phyloP scores from a whole-genome alignment of 129 eudicot species.

The Scalesia atractyloides region DNA sequence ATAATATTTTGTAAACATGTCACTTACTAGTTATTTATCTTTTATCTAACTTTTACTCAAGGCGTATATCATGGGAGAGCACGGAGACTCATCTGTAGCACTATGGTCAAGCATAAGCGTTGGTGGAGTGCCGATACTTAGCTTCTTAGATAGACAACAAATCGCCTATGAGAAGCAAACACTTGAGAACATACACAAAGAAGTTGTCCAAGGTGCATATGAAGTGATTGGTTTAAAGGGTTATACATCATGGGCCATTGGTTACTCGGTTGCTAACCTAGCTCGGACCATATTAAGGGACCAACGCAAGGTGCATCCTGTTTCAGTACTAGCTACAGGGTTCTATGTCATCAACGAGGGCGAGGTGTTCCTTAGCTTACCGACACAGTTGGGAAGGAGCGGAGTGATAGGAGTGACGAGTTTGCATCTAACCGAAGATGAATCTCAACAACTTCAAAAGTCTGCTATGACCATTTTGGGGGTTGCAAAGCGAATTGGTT shows the following conservation, averaged over 20 bases:
- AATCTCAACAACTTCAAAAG: slow-evolving; percentile 47
- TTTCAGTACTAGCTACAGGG: slow-evolving; percentile 81
- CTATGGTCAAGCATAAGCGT: slow-evolving; percentile 96
- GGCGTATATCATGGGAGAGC: slow-evolving; percentile 97
- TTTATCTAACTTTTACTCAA: background rate
- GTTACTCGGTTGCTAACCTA: slow-evolving; percentile 84
- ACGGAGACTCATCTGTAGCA: slow-evolving; percentile 96
- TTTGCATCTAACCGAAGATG: slow-evolving; percentile 72
- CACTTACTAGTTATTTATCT: too few relatives aligned
- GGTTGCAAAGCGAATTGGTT: slow-evolving; percentile 63
- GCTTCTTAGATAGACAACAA: slow-evolving; percentile 68
- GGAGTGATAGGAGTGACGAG: slow-evolving; percentile 89
- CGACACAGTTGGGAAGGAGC: slow-evolving; percentile 77
- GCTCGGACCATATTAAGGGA: slow-evolving; percentile 76
- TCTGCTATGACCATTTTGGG: slow-evolving; percentile 79
- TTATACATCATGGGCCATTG: slow-evolving; percentile 98
- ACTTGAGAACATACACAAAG: slow-evolving; percentile 69
- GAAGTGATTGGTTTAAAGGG: slow-evolving; percentile 86
- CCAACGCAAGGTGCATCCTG: slow-evolving; percentile 86
- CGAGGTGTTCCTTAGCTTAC: slow-evolving; percentile 76
- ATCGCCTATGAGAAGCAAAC: slow-evolving; percentile 72
- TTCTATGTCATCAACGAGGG: slow-evolving; percentile 72
- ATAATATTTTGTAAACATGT: too few relatives aligned
- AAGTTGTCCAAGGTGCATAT: slow-evolving; percentile 80
- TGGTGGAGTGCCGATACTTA: slow-evolving; percentile 87